Conservation (phyloP, 2,329 filamentous ascomycete genomes). For the Trichoderma koningiopsis region DNA sequence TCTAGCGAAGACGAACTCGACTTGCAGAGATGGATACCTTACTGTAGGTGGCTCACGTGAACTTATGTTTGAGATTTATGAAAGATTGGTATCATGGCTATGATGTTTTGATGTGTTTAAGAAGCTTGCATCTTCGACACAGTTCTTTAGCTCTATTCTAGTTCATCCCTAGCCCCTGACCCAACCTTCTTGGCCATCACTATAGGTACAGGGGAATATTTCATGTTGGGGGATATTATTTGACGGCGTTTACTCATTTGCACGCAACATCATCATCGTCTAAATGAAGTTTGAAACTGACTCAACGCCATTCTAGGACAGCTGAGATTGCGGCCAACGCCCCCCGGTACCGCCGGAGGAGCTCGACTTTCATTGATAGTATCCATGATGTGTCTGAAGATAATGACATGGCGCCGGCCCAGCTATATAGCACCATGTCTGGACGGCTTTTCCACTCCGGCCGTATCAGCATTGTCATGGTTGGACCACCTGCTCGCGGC, state of each 20-base stretch:
- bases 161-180: not conserved
- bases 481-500: constrained; percentile 89
- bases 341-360: constrained; percentile 85
- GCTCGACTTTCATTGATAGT: constrained; percentile 94
- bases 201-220: not conserved
- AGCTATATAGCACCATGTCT: constrained; percentile 97
- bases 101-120: not conserved
- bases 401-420: constrained; percentile 82
- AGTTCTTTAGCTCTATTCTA: not conserved
- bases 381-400: constrained; percentile 92
- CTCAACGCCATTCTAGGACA: constrained; percentile 58
- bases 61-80: not conserved
- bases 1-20: not conserved
- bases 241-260: not conserved
- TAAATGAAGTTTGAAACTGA: constrained; percentile 1
- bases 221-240: not conserved
- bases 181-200: not conserved
- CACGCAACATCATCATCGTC: not conserved
- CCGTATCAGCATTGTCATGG: constrained; percentile 94
- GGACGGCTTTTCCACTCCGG: constrained; percentile 96
- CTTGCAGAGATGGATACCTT: constrained; percentile 36
- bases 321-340: constrained; percentile 91
- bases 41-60: constrained; percentile 33
- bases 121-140: not conserved
- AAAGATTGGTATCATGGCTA: not conserved